Percentiles rank a stretch among this genome's conserved stretches.
phyloP scores from a whole-genome alignment of 2,329 filamentous ascomycete species.

The Fusarium illudens region DNA sequence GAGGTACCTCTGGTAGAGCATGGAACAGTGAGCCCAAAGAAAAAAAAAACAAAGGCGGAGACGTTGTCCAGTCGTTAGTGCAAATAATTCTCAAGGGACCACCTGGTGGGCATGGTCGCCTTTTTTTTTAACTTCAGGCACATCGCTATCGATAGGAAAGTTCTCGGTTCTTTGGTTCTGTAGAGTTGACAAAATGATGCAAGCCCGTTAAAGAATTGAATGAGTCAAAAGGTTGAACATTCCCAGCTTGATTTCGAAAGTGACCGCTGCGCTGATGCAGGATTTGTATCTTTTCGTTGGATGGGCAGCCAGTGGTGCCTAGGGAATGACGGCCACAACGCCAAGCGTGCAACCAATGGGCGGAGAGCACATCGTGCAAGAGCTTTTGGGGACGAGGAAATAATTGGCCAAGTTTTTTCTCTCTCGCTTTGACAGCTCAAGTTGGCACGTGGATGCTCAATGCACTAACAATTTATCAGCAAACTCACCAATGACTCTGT shows the following conservation, averaged over 20 bases:
- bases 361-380: neutral
- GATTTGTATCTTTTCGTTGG: neutral
- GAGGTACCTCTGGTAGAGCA: slow-evolving; percentile 19
- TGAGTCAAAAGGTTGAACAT: neutral
- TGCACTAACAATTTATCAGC: neutral
- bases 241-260: neutral
- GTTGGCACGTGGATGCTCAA: neutral
- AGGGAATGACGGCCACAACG: neutral
- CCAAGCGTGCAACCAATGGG: neutral
- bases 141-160: slow-evolving; percentile 1
- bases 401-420: slow-evolving; percentile 2
- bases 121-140: slow-evolving; percentile 1
- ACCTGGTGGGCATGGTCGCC: neutral
- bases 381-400: neutral
- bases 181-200: neutral
- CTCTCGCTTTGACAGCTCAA: neutral
- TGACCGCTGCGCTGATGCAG: neutral
- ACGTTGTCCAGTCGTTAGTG: slow-evolving; percentile 24
- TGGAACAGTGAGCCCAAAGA: slow-evolving; percentile 23
- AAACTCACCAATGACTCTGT: neutral
- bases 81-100: slow-evolving; percentile 17
- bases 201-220: neutral
- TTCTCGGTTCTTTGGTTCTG: neutral
- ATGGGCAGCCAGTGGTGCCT: neutral
- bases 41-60: slow-evolving; percentile 34